Evolutionary conservation across 2,329 filamentous ascomycete genomes (phyloP).

Genomic region (Claviceps fusiformis): DNA sequence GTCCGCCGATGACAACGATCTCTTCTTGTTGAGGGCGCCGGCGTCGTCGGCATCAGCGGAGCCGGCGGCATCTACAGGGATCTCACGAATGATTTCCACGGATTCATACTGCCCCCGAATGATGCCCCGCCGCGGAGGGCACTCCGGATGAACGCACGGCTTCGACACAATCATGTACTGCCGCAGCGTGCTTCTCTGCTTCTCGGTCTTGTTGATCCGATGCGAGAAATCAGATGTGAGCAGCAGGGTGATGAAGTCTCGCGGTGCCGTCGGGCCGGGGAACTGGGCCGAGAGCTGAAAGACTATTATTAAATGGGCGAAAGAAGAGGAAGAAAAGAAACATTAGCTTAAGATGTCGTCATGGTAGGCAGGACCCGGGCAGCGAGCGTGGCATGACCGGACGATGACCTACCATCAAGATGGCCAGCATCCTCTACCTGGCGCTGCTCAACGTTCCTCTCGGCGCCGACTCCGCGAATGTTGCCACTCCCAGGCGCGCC

Average conservation of each 20-base stretch:
- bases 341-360: background rate
- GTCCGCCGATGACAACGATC: slow-evolving; percentile 21
- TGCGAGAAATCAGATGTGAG: slow-evolving; percentile 49
- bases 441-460: slow-evolving; percentile 55
- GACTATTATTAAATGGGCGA: slow-evolving; percentile 32
- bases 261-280: slow-evolving; percentile 71
- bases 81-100: slow-evolving; percentile 78
- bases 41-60: background rate
- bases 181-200: slow-evolving; percentile 24
- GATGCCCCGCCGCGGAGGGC: slow-evolving; percentile 55
- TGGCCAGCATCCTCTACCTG: slow-evolving; percentile 44
- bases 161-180: slow-evolving; percentile 82
- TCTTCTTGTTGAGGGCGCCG: slow-evolving; percentile 12
- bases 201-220: slow-evolving; percentile 12
- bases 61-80: slow-evolving; percentile 38
- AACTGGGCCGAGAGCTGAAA: slow-evolving; percentile 83
- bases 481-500: slow-evolving; percentile 58
- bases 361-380: background rate
- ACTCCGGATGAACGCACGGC: slow-evolving; percentile 65
- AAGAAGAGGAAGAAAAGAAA: background rate
- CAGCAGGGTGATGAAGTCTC: slow-evolving; percentile 76
- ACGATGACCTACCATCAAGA: slow-evolving; percentile 39
- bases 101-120: slow-evolving; percentile 83
- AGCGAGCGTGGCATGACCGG: too few relatives aligned
- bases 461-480: slow-evolving; percentile 75